phyloP scores from a whole-genome alignment of 1,139 yeast genomes.

The Blastobotrys aristatus region DNA sequence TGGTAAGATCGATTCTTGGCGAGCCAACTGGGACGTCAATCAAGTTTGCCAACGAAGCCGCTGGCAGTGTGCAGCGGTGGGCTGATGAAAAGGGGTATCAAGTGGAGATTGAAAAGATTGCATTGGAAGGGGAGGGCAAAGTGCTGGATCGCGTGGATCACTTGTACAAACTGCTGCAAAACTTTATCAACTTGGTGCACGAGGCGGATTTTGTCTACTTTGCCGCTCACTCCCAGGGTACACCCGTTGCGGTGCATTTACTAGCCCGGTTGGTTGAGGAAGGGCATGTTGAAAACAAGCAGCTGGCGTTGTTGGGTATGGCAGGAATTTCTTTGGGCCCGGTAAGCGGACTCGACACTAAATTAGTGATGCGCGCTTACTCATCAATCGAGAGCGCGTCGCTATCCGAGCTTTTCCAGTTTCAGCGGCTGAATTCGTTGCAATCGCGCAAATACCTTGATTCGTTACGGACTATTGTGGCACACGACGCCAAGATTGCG shows the following conservation, averaged over 20 bases:
- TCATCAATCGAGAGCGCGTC: slow-evolving; percentile 88
- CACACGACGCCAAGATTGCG: slow-evolving; percentile 68
- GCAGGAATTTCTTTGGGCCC: slow-evolving; percentile 96
- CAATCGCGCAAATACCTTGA: slow-evolving; percentile 70
- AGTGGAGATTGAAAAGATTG: slow-evolving; percentile 78
- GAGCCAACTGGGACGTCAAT: slow-evolving; percentile 92
- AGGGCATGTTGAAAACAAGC: slow-evolving; percentile 50
- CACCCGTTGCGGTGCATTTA: slow-evolving; percentile 81
- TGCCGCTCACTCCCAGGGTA: slow-evolving; percentile 94
- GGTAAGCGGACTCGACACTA: slow-evolving; percentile 81
- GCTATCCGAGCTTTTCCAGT: slow-evolving; percentile 76
- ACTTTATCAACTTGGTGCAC: slow-evolving; percentile 65
- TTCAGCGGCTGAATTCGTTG: slow-evolving; percentile 66
- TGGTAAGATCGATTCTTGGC: slow-evolving; percentile 81
- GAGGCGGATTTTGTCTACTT: slow-evolving; percentile 80
- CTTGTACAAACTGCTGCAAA: slow-evolving; percentile 64
- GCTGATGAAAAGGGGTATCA: slow-evolving; percentile 53
- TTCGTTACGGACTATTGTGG: slow-evolving; percentile 58
- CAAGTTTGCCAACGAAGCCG: slow-evolving; percentile 84
- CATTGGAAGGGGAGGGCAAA: slow-evolving; percentile 89
- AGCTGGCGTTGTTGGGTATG: slow-evolving; percentile 78
- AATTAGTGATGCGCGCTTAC: slow-evolving; percentile 77
- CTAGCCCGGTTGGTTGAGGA: slow-evolving; percentile 65
- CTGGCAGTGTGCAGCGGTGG: slow-evolving; percentile 67
- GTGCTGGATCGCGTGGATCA: slow-evolving; percentile 79